Base-by-base conservation (phyloP, 2,329 filamentous ascomycete species). In the Apiospora saccharicola region DNA sequence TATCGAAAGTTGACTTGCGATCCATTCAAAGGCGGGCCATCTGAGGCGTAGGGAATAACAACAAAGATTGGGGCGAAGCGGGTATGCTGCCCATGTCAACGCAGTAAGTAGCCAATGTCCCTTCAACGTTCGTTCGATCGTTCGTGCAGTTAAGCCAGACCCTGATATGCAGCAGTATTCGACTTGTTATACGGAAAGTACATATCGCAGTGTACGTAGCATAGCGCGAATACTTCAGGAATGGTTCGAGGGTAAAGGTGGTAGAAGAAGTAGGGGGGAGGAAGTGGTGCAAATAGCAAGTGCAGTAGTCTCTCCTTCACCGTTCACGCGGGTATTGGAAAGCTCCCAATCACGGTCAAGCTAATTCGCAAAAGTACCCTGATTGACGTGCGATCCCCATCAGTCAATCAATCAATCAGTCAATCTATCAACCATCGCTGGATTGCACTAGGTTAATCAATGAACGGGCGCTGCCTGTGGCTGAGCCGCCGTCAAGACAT, bases 21-120 rank as follows among this genome's bases (percentile, higher is more conserved):
- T 41, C 57, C 57, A 64, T 64, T 41, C 57, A 64, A 64, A 64
- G 57, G 57, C 57, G 57, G 57, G 57, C 57, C 22, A 37, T 37
- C 30, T 13, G 53, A 34, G 30, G 53, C 53, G 30, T 61, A 30
- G 30, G 30, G 53, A n/a, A 37, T 61, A 37, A 19, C 30, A n/a
- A 19, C 53, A 61, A 30, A 30, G 53, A 37, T 61, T 37, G 19
- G 57, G 57, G 57, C 57, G 34, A 30, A 64, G 57, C 57, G 19
- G 57, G 34, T 64, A 41, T 64, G 57, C 57, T 64, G 57, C 57
- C 57, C 57, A n/a, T 64, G 57, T 61, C 53, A 61, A 61, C 26
- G 30, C 22, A 41, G 37, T 41, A 41, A 41, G 37, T 41, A 10
- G 37, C 1, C 37, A 53, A 53, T n/a, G 49, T 53, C 26, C 49